Conservation (phyloP, 2,329 filamentous ascomycete species). For the Clarireedia homoeocarpa region DNA sequence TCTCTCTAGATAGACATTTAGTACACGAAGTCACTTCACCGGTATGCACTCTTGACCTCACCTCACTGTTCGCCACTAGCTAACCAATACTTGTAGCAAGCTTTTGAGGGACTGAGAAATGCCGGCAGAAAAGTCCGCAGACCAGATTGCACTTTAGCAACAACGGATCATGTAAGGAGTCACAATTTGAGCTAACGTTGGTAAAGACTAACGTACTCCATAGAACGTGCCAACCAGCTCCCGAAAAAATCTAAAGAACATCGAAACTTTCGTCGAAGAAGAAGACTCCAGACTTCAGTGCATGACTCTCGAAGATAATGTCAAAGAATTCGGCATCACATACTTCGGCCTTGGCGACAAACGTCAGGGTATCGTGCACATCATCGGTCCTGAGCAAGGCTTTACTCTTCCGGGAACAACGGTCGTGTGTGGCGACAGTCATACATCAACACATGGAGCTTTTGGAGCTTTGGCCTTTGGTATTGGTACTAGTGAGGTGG, state of each 20-base stretch:
- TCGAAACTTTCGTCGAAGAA: constrained; percentile 74
- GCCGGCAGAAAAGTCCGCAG: constrained; percentile 80
- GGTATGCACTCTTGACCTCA: constrained; percentile 41
- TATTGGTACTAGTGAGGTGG: constrained; percentile 96
- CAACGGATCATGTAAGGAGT: constrained; percentile 64
- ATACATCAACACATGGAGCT: constrained; percentile 95
- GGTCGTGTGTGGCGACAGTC: constrained; percentile 94
- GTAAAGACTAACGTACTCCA: constrained; percentile 15
- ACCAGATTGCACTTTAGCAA: constrained; percentile 93
- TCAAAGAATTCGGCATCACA: constrained; percentile 91
- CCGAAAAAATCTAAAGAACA: constrained; percentile 88
- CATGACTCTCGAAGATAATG: constrained; percentile 92
- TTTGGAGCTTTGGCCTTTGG: constrained; percentile 93
- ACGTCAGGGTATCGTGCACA: constrained; percentile 95
- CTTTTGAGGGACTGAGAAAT: constrained; percentile 73
- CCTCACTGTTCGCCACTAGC: constrained; percentile 2
- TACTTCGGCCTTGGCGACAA: constrained; percentile 96
- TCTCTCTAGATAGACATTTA: constrained; percentile 70
- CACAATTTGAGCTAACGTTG: not conserved
- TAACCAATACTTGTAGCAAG: constrained; percentile 58
- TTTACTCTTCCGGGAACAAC: constrained; percentile 97
- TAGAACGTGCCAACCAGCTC: constrained; percentile 91
- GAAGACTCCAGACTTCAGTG: constrained; percentile 91
- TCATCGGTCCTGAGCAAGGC: constrained; percentile 96
- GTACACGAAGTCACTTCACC: constrained; percentile 98